Evolutionary conservation across 768 basidiomycete species (phyloP).

Genomic region (Suillus americanus): DNA sequence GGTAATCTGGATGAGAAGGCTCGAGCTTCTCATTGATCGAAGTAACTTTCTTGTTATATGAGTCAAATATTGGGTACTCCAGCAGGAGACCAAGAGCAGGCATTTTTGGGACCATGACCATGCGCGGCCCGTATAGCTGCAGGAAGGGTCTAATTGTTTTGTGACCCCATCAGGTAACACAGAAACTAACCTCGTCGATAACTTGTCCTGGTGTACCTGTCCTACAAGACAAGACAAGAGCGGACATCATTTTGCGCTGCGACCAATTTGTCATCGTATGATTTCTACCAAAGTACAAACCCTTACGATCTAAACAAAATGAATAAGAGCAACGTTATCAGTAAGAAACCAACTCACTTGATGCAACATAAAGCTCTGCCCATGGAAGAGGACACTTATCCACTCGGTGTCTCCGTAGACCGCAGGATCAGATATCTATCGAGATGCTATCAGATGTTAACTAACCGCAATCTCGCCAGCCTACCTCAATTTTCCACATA

Average conservation of each 20-base stretch:
- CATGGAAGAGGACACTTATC: slow-evolving; percentile 91
- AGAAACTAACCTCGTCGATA: slow-evolving; percentile 61
- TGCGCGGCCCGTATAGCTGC: slow-evolving; percentile 75
- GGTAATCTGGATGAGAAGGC: slow-evolving; percentile 57
- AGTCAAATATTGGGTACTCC: slow-evolving; percentile 81
- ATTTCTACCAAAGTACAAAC: slow-evolving; percentile 6
- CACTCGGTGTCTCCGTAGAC: slow-evolving; percentile 93
- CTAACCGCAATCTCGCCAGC: neutral
- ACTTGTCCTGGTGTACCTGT: slow-evolving; percentile 73
- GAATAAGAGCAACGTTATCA: slow-evolving; percentile 24
- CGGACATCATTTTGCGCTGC: slow-evolving; percentile 96
- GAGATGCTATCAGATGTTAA: neutral
- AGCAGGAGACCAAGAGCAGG: slow-evolving; percentile 92
- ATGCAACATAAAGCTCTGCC: slow-evolving; percentile 99
- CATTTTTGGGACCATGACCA: slow-evolving; percentile 90
- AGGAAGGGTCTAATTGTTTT: neutral
- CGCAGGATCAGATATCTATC: slow-evolving; percentile 77
- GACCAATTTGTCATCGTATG: slow-evolving; percentile 5
- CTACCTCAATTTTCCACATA: slow-evolving; percentile 85
- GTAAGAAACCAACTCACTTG: slow-evolving; percentile 59
- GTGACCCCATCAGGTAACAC: neutral
- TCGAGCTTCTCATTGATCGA: slow-evolving; percentile 46
- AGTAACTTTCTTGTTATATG: slow-evolving; percentile 65
- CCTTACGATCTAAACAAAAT: slow-evolving; percentile 29
- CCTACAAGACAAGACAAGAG: slow-evolving; percentile 75